These are phyloP conservation scores for Dothistroma pini DNA, from an alignment of 2,329 filamentous ascomycete species.

Conservation along the genomic window DNA sequence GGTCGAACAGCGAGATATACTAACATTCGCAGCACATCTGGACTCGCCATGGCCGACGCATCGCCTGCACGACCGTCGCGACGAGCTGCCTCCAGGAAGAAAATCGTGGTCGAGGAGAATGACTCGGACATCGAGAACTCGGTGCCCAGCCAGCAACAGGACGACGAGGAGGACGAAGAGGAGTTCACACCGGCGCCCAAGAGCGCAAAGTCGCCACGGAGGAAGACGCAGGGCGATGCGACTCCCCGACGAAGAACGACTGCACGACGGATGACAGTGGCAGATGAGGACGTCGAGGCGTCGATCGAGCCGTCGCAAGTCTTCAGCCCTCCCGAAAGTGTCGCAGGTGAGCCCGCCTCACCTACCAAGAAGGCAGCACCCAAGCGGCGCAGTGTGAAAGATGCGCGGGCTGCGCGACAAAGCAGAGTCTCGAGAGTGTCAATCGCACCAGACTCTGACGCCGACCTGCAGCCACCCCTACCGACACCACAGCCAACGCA, in stretches of 20 bases:
- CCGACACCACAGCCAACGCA: conserved; percentile 50
- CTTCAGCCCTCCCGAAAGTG: conserved; percentile 55
- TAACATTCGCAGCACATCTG: conserved; percentile 10
- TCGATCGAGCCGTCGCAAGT: conserved; percentile 58
- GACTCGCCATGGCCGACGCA: conserved; percentile 24
- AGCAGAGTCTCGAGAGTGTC: conserved; percentile 38
- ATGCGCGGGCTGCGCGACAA: conserved; percentile 44
- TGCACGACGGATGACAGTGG: conserved; percentile 44
- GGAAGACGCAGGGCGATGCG: conserved; percentile 47
- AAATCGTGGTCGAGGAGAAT: conserved; percentile 73
- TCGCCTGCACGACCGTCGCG: conserved; percentile 55
- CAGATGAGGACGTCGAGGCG: conserved; percentile 53
- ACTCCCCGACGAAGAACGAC: conserved; percentile 43
- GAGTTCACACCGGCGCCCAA: conserved; percentile 75
- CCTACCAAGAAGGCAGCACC: conserved; percentile 58
- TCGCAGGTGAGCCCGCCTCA: conserved; percentile 49
- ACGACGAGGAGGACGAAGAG: conserved; percentile 62
- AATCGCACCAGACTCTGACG: conserved; percentile 36
- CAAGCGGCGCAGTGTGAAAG: conserved; percentile 61
- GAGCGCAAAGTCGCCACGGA: conserved; percentile 54
- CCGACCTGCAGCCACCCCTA: conserved; percentile 32
- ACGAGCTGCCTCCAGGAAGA: conserved; percentile 62
- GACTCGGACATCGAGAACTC: conserved; percentile 60
- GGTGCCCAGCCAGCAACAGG: conserved; percentile 44
- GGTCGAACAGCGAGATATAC: background rate